A percentile compares a stretch with the other conserved stretches of the same genome.
phyloP scores from a whole-genome alignment of 2,329 filamentous ascomycete species.

The Trichoderma guizhouense region DNA sequence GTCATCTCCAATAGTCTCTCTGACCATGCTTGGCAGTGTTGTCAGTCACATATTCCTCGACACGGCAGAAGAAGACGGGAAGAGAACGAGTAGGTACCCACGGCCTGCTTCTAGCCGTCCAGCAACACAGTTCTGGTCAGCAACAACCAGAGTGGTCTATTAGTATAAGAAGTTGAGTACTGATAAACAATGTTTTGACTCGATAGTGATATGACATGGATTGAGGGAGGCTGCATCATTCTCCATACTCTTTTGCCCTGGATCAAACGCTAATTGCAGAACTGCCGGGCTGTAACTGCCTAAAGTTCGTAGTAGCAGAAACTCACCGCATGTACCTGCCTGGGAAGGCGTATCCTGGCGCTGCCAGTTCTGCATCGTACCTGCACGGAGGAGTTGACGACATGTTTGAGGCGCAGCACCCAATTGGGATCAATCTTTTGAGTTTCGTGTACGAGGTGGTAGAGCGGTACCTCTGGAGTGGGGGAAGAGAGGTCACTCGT shows the following conservation, averaged over 20 bases:
- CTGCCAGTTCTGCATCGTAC: neutral
- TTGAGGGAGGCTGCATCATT: neutral
- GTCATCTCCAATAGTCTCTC: neutral
- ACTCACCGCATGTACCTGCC: neutral
- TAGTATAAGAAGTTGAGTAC: no score
- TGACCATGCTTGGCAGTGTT: neutral
- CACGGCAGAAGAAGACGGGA: neutral
- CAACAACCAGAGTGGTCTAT: neutral
- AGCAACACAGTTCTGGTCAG: neutral
- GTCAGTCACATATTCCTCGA: neutral
- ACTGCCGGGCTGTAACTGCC: neutral
- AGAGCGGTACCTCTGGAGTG: neutral
- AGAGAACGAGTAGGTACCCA: neutral
- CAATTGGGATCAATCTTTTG: neutral
- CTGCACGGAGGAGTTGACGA: constrained; percentile 1
- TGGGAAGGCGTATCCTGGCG: neutral
- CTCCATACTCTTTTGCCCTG: neutral
- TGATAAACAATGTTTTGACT: no score
- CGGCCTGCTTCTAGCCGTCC: neutral
- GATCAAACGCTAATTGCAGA: neutral
- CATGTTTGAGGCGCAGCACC: constrained; percentile 3
- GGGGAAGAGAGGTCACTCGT: neutral
- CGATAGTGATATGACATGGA: neutral
- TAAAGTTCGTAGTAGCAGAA: neutral
- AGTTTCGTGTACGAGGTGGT: neutral